Conservation (phyloP, 2,329 filamentous ascomycete genomes). For the Mariannaea elegans region DNA sequence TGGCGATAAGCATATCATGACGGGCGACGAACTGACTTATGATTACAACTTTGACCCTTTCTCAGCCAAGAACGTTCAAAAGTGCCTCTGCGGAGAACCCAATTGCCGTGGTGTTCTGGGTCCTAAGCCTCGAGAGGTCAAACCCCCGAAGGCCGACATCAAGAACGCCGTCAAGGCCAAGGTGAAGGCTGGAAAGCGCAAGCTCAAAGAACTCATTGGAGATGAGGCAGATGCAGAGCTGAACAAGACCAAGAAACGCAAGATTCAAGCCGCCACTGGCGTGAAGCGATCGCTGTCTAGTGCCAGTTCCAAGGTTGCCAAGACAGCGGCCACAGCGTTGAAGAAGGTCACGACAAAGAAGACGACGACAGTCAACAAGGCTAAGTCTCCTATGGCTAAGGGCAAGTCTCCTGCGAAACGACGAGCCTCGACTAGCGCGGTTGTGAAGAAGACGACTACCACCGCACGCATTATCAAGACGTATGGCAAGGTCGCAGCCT, state of each 20-base stretch:
- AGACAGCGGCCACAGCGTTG: conserved; percentile 48
- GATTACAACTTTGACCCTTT: conserved; percentile 82
- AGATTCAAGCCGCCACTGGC: conserved; percentile 45
- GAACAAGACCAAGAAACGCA: conserved; percentile 61
- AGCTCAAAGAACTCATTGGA: conserved; percentile 62
- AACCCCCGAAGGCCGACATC: conserved; percentile 55
- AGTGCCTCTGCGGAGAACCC: conserved; percentile 68
- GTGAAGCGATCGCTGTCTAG: conserved; percentile 47
- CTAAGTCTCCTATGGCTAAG: not conserved
- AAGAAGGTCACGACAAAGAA: conserved; percentile 40
- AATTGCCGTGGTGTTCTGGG: conserved; percentile 73
- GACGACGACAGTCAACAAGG: not conserved
- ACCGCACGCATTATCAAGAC: conserved; percentile 43
- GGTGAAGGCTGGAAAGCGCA: conserved; percentile 63
- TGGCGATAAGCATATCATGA: conserved; percentile 87
- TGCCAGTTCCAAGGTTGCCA: conserved; percentile 47
- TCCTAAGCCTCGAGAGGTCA: conserved; percentile 67
- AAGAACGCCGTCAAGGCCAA: conserved; percentile 51
- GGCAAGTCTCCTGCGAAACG: conserved; percentile 37
- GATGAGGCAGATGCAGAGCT: conserved; percentile 47
- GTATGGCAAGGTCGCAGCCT: conserved; percentile 35
- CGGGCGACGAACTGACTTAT: conserved; percentile 95
- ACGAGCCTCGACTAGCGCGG: conserved; percentile 35
- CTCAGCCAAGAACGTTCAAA: conserved; percentile 73
- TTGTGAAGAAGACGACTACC: conserved; percentile 42